A percentile compares a stretch with the other conserved stretches of the same genome.
These are phyloP conservation scores for Alternaria brassicicola DNA, from an alignment of 2,329 filamentous ascomycete genomes.

Conservation along the genomic window DNA sequence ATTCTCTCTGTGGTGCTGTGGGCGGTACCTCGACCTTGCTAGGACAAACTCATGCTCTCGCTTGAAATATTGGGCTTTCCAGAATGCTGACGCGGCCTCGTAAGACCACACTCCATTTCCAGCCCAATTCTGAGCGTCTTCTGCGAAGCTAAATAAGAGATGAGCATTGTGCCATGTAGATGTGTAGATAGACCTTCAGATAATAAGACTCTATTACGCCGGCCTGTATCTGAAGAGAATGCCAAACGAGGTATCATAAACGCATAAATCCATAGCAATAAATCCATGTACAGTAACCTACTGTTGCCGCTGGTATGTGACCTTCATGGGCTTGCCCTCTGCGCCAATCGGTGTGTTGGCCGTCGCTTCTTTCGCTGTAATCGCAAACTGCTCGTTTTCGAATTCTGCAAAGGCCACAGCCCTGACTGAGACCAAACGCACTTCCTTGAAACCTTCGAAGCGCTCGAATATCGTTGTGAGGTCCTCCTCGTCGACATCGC, in stretches of 20 bases:
- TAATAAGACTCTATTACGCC: constrained; percentile 16
- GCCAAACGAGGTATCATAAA: constrained; percentile 25
- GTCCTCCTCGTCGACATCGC: constrained; percentile 80
- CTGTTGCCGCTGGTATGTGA: constrained; percentile 88
- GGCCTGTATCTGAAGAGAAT: constrained; percentile 13
- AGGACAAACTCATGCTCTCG: not conserved
- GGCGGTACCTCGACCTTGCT: not conserved
- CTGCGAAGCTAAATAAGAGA: constrained; percentile 1
- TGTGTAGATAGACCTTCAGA: constrained; percentile 12
- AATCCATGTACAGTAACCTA: constrained; percentile 50
- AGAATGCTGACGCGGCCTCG: not conserved
- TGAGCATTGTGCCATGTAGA: constrained; percentile 17
- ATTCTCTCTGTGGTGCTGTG: not conserved
- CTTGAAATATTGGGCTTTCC: not conserved
- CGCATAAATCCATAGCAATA: constrained; percentile 32
- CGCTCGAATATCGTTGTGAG: constrained; percentile 82
- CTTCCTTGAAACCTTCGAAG: constrained; percentile 94
- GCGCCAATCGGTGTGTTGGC: constrained; percentile 81
- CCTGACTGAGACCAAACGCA: constrained; percentile 83
- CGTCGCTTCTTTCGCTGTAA: constrained; percentile 91
- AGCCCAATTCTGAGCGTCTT: not conserved
- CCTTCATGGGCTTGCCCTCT: constrained; percentile 80
- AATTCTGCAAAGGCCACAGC: constrained; percentile 98
- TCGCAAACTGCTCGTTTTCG: constrained; percentile 85
- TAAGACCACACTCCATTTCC: not conserved